Conservation (phyloP, 2,329 filamentous ascomycete species). For the Dryadomyces quercus-mongolicae region DNA sequence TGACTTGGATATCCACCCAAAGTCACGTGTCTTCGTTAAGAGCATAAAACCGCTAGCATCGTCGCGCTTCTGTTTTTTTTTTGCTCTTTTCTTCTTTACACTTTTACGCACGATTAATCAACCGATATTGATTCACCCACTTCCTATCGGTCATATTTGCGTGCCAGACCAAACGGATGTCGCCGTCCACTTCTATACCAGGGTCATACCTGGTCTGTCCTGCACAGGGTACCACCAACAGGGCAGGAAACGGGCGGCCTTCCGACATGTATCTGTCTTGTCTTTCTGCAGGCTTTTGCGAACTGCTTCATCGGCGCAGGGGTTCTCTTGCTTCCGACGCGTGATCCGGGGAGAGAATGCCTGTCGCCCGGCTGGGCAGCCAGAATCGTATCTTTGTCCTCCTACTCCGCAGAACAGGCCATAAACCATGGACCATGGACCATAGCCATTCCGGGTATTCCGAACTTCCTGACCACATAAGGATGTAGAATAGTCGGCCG, state of each 20-base stretch:
- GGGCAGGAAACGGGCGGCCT: background rate
- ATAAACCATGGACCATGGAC: no score
- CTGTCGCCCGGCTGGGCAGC: no score
- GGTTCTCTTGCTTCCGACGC: background rate
- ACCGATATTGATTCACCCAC: constrained; percentile 39
- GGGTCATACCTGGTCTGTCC: constrained; percentile 3
- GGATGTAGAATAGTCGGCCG: no score
- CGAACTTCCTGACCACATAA: no score
- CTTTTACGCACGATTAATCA: constrained; percentile 48
- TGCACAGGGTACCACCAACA: background rate
- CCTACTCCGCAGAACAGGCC: no score
- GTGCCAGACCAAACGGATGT: constrained; percentile 36
- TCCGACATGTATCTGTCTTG: background rate
- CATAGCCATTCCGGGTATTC: no score
- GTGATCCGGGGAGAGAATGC: no score
- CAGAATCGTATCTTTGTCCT: no score
- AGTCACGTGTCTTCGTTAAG: constrained; percentile 1
- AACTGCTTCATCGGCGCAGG: background rate
- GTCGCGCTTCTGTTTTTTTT: constrained; percentile 3
- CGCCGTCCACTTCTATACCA: constrained; percentile 1
- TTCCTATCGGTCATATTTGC: constrained; percentile 48
- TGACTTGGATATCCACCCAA: background rate
- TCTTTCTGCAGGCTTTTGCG: background rate
- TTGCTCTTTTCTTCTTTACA: constrained; percentile 23
- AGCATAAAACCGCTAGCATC: background rate